phyloP scores from a whole-genome alignment of 371 early-diverging fungal species.

The Haplosporangium sp. region DNA sequence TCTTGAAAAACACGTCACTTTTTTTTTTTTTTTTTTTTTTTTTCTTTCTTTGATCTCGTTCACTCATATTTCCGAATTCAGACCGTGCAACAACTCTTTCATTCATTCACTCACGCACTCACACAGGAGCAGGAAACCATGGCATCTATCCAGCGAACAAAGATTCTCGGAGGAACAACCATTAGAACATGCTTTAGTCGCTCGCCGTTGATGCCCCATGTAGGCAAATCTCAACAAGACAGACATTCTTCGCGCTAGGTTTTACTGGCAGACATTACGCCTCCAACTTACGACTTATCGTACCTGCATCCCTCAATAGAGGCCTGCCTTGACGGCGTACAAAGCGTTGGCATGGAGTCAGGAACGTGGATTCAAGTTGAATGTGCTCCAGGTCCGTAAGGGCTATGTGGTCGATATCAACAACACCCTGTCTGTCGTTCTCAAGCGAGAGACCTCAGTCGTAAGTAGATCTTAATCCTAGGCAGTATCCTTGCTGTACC shows the following conservation, averaged over 20 bases:
- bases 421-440: slow-evolving; percentile 37
- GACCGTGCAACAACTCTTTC: too few species aligned
- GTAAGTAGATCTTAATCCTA: slow-evolving; percentile 4
- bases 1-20: not conserved
- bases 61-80: too few species aligned
- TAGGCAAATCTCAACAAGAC: not conserved
- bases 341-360: slow-evolving; percentile 13
- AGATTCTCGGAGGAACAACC: not conserved
- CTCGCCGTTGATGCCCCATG: slow-evolving; percentile 6
- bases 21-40: not conserved
- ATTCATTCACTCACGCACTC: not conserved
- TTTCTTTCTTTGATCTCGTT: not conserved
- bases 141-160: slow-evolving; percentile 11
- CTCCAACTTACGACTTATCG: not conserved
- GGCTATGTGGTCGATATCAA: slow-evolving; percentile 48
- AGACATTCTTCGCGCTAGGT: not conserved
- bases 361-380: slow-evolving; percentile 46
- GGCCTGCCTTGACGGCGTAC: slow-evolving; percentile 5
- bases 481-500: not conserved
- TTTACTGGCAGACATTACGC: not conserved
- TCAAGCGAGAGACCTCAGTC: slow-evolving; percentile 50
- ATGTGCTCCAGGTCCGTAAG: slow-evolving; percentile 49
- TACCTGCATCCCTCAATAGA: slow-evolving; percentile 2
- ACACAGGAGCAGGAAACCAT: not conserved
- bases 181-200: slow-evolving; percentile 13